Evolutionary conservation across 2,329 filamentous ascomycete genomes (phyloP).

Genomic region (Metarhizium robertsii): DNA sequence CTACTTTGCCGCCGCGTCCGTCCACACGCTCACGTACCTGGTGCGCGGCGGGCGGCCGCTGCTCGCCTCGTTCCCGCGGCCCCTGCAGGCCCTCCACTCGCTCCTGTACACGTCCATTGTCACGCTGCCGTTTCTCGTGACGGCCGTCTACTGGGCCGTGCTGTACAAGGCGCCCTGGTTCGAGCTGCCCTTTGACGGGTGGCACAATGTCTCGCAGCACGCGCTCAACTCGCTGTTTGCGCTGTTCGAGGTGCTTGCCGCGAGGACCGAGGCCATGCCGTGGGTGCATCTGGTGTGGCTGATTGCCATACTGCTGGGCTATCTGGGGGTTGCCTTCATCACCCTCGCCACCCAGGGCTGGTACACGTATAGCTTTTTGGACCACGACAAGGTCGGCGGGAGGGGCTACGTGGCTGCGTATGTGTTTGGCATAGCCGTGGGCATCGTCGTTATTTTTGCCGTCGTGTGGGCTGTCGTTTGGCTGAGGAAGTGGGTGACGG

Average conservation of each 20-base stretch:
- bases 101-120: constrained; percentile 55
- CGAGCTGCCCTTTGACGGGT: constrained; percentile 39
- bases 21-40: constrained; percentile 63
- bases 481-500: constrained; percentile 39
- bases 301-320: constrained; percentile 60
- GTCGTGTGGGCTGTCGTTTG: constrained; percentile 41
- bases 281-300: constrained; percentile 60
- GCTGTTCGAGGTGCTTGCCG: constrained; percentile 63
- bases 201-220: constrained; percentile 65
- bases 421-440: constrained; percentile 48
- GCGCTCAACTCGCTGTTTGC: constrained; percentile 65
- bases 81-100: constrained; percentile 55
- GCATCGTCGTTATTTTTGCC: constrained; percentile 41
- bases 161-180: constrained; percentile 47
- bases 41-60: constrained; percentile 40
- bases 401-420: constrained; percentile 50
- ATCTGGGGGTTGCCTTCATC: constrained; percentile 66
- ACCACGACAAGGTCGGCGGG: constrained; percentile 45
- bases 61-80: constrained; percentile 49
- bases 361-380: constrained; percentile 73
- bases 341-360: constrained; percentile 60
- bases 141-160: constrained; percentile 60
- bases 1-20: constrained; percentile 60
- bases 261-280: constrained; percentile 50
- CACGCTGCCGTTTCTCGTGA: constrained; percentile 59